Percentiles rank a stretch among this genome's conserved stretches.
Evolutionary conservation across 2,329 filamentous ascomycete species (phyloP).

Genomic region (Pleurostoma richardsiae): DNA sequence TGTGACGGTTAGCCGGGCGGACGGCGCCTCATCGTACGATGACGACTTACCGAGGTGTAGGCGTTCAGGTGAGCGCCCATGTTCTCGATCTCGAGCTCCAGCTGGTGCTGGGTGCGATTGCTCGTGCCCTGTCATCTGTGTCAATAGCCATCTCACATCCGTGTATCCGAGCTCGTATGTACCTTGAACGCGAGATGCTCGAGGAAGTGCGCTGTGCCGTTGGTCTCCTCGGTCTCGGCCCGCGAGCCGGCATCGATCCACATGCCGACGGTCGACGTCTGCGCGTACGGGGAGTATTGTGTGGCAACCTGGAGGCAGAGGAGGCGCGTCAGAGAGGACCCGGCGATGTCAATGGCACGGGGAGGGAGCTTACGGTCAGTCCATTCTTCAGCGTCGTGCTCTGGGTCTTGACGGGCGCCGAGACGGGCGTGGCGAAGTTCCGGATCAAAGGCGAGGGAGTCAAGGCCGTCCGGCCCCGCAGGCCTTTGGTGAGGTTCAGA

Average conservation of each 20-base stretch:
- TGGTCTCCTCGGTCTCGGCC: conserved; percentile 96
- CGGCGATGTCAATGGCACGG: conserved; percentile 29
- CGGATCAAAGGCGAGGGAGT: conserved; percentile 74
- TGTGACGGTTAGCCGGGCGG: conserved; percentile 11
- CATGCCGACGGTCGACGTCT: conserved; percentile 96
- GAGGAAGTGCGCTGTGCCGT: conserved; percentile 98
- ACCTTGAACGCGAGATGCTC: conserved; percentile 99
- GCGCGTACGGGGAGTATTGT: conserved; percentile 95
- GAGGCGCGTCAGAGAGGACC: conserved; percentile 8
- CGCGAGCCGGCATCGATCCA: conserved; percentile 99
- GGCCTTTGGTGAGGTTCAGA: conserved; percentile 85
- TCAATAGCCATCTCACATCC: background rate
- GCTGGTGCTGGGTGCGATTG: conserved; percentile 91
- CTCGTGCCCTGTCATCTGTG: conserved; percentile 65
- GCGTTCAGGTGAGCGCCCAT: conserved; percentile 99
- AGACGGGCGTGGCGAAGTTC: conserved; percentile 84
- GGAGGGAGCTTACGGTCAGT: conserved; percentile 66
- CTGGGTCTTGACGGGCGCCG: conserved; percentile 72
- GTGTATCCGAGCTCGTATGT: conserved; percentile 19
- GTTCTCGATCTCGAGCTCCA: conserved; percentile 99
- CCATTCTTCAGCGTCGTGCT: conserved; percentile 96
- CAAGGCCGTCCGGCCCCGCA: conserved; percentile 83
- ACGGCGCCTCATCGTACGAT: conserved; percentile 1
- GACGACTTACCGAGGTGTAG: conserved; percentile 85
- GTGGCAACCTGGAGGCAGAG: conserved; percentile 73